phyloP scores from a whole-genome alignment of 805 yeast species.

The Cyberlindnera lachancei region DNA sequence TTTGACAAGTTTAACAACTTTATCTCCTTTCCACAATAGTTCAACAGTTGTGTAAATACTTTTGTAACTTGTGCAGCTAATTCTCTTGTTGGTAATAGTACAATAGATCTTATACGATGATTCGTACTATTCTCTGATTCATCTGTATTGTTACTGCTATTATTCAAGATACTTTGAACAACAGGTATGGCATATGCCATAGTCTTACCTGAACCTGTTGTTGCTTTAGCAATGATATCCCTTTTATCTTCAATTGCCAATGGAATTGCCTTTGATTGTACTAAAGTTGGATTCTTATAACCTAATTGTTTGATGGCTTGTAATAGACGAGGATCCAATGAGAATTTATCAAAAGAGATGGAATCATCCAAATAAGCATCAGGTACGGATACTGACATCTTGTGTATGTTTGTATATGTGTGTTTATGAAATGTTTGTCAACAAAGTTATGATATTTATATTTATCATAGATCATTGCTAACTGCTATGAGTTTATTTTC shows the following conservation, averaged over 20 bases:
- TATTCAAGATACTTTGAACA: slow-evolving; percentile 67
- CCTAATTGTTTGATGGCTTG: slow-evolving; percentile 82
- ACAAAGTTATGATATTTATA: no score
- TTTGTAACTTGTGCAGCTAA: slow-evolving; percentile 76
- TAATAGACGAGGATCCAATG: slow-evolving; percentile 71
- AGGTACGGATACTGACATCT: slow-evolving; percentile 39
- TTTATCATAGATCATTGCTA: no score
- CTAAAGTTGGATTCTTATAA: slow-evolving; percentile 78
- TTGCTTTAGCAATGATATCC: slow-evolving; percentile 89
- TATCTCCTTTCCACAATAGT: slow-evolving; percentile 63
- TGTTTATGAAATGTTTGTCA: no score
- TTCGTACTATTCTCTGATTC: slow-evolving; percentile 22
- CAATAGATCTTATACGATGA: slow-evolving; percentile 32
- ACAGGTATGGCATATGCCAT: slow-evolving; percentile 87
- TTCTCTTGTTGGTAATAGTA: slow-evolving; percentile 91
- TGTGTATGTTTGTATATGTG: no score
- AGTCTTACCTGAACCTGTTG: slow-evolving; percentile 95
- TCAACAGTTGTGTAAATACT: slow-evolving; percentile 59
- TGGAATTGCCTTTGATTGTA: slow-evolving; percentile 89
- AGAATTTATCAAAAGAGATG: slow-evolving; percentile 64
- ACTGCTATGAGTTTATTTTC: no score
- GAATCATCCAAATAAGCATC: slow-evolving; percentile 67
- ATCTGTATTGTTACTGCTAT: no score
- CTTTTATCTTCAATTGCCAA: slow-evolving; percentile 83
- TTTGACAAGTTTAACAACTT: slow-evolving; percentile 54